These are phyloP conservation scores for Fonsecaea pedrosoi DNA, from an alignment of 2,329 filamentous ascomycete genomes.

Conservation along the genomic window DNA sequence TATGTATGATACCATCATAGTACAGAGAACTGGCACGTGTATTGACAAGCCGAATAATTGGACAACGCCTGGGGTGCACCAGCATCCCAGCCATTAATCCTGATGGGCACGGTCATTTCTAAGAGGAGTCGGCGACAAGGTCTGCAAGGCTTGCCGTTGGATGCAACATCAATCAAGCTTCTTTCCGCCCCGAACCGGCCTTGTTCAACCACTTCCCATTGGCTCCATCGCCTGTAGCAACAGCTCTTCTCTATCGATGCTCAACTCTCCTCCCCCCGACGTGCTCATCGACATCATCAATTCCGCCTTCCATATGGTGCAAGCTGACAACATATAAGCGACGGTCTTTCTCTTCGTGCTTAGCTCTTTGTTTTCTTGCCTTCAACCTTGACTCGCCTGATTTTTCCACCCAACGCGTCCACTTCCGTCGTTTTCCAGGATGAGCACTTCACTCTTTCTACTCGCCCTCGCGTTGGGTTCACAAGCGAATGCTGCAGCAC, in stretches of 20 bases:
- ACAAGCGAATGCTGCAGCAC: constrained; percentile 21
- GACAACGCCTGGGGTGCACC: neutral
- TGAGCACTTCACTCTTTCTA: constrained; percentile 27
- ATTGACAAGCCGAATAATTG: neutral
- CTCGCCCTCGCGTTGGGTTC: constrained; percentile 24
- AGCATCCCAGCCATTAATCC: too few relatives aligned
- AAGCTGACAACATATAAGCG: neutral
- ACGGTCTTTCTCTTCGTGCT: neutral
- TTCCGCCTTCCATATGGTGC: neutral
- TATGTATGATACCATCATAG: too few relatives aligned
- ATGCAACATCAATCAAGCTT: constrained; percentile 1
- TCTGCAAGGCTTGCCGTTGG: neutral
- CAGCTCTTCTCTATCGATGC: neutral
- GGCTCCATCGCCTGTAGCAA: neutral
- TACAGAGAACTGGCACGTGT: neutral
- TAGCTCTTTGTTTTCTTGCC: neutral
- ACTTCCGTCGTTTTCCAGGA: constrained; percentile 8
- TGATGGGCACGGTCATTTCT: too few relatives aligned
- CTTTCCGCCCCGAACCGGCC: constrained; percentile 2
- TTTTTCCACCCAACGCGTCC: neutral
- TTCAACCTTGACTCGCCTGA: neutral
- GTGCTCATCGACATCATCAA: neutral
- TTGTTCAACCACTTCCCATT: neutral
- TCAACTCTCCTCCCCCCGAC: neutral
- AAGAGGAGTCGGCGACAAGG: constrained; percentile 2